Evolutionary conservation across 2,329 filamentous ascomycete genomes (phyloP).

Genomic region (Paecilomyces dactylethromorphus): DNA sequence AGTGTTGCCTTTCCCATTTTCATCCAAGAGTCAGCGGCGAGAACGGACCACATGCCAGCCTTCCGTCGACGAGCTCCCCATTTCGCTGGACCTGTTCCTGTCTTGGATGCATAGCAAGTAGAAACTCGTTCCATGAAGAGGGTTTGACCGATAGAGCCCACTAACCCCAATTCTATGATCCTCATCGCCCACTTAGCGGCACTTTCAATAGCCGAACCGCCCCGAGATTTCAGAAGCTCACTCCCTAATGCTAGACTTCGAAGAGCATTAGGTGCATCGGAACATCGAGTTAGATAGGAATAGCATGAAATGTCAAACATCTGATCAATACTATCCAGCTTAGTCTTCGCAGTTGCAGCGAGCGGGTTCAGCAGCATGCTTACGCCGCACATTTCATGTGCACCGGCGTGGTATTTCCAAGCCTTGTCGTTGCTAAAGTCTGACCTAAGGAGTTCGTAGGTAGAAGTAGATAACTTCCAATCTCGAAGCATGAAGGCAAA

Average conservation of each 20-base stretch:
- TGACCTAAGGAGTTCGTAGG: conserved; percentile 79
- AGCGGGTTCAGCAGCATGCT: conserved; percentile 73
- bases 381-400: conserved; percentile 90
- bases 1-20: conserved; percentile 69
- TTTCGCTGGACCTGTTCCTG: conserved; percentile 56
- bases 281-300: conserved; percentile 83
- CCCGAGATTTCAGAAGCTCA: conserved; percentile 76
- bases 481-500: conserved; percentile 96
- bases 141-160: conserved; percentile 70
- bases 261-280: conserved; percentile 69
- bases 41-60: conserved; percentile 79
- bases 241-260: conserved; percentile 69
- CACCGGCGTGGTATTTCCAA: conserved; percentile 89
- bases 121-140: conserved; percentile 81
- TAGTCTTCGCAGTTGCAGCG: conserved; percentile 64
- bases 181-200: conserved; percentile 78
- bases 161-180: conserved; percentile 69
- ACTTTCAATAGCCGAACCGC: conserved; percentile 74
- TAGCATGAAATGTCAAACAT: conserved; percentile 88
- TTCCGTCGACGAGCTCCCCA: conserved; percentile 74
- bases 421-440: conserved; percentile 96
- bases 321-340: conserved; percentile 74
- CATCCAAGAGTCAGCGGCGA: conserved; percentile 80
- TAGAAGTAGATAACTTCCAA: conserved; percentile 86
- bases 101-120: conserved; percentile 72